Evolutionary conservation across 1,284 basidiomycete species (phyloP).

Genomic region (Kalmanozyma brasiliensis): DNA sequence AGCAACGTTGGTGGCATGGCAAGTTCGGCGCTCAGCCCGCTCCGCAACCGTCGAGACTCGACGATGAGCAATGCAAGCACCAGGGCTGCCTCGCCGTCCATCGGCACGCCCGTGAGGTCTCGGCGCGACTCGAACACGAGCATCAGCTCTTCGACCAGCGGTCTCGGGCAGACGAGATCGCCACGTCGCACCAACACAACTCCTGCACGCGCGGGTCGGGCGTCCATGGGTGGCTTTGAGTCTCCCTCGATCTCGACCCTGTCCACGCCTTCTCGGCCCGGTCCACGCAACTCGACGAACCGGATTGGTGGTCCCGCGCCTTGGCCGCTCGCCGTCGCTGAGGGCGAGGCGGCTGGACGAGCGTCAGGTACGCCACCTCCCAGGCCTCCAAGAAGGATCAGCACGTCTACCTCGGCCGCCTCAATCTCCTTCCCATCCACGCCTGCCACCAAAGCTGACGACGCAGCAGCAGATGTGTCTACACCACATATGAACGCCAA

Average conservation of each 20-base stretch:
- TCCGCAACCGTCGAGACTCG: slow-evolving; percentile 46
- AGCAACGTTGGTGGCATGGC: slow-evolving; percentile 15
- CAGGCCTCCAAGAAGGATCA: slow-evolving; percentile 14
- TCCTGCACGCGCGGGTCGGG: slow-evolving; percentile 20
- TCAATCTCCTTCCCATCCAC: slow-evolving; percentile 35
- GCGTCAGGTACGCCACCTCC: slow-evolving; percentile 12
- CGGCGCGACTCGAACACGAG: slow-evolving; percentile 48
- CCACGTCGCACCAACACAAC: slow-evolving; percentile 23
- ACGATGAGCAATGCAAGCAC: slow-evolving; percentile 46
- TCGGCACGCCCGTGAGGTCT: slow-evolving; percentile 11
- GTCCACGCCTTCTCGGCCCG: slow-evolving; percentile 38
- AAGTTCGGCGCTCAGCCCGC: slow-evolving; percentile 21
- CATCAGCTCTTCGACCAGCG: slow-evolving; percentile 35
- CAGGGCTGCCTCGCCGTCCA: slow-evolving; percentile 4
- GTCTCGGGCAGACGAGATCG: slow-evolving; percentile 15
- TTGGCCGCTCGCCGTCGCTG: slow-evolving; percentile 29
- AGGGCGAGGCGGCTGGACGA: slow-evolving; percentile 5
- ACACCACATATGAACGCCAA: neutral
- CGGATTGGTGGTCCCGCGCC: slow-evolving; percentile 31
- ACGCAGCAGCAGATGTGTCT: slow-evolving; percentile 4
- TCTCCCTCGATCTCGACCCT: slow-evolving; percentile 7
- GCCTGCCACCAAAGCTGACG: slow-evolving; percentile 10
- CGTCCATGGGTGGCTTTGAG: slow-evolving; percentile 24
- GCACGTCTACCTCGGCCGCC: slow-evolving; percentile 21
- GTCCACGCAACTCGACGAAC: slow-evolving; percentile 16